Base-by-base conservation (phyloP, 345 rosid species). In the Salix exigua region DNA sequence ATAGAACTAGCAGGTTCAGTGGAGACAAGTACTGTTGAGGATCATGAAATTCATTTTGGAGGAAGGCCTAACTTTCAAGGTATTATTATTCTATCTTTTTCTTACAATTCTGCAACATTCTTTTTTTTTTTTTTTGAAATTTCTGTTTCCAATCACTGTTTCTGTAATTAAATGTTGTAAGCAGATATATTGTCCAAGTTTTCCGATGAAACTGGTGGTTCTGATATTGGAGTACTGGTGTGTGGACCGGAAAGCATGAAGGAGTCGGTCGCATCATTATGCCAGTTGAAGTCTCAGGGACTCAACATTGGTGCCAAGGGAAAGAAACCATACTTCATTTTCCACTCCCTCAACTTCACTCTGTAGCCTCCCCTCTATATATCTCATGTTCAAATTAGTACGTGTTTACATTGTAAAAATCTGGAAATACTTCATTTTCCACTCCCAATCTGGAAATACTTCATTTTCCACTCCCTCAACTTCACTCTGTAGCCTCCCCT, bases 171-270 rank as follows among this genome's bases (percentile, higher is more conserved):
- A 53, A 23, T 2, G 1, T 75, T 30, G 18, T 60, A 44, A 62
- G 65, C 84, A 94, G 97, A 94, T 63, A 55, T 88, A 38, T 85
- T 92, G 61, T 80, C 77, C 60, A 81, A 82, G 83, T 88, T 91
- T 72, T 68, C 68, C 69, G 78, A 66, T 73, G 90, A 85, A 79
- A 69, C 76, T 25, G 84, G 83, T 44, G 94, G 81, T 68, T 81
- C 86, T 18, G 81, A 87, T 62, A 68, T 85, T 4, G 96, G 94
- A 83, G 93, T 92, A 16, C 71, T 94, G 72, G 98, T 94, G 46
- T 92, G 97, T 61, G 97, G 97, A 83, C 98, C 96, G 13, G 92
- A 87, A 82, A 66, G 84, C 11, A 85, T 94, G 94, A 88, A 89
- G 80, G 88, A 88, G 63, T 80, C 84, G 13, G 89, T 92, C n/a